These are phyloP conservation scores for Lasiodiplodia citricola DNA, from an alignment of 2,329 filamentous ascomycete genomes.

Conservation along the genomic window DNA sequence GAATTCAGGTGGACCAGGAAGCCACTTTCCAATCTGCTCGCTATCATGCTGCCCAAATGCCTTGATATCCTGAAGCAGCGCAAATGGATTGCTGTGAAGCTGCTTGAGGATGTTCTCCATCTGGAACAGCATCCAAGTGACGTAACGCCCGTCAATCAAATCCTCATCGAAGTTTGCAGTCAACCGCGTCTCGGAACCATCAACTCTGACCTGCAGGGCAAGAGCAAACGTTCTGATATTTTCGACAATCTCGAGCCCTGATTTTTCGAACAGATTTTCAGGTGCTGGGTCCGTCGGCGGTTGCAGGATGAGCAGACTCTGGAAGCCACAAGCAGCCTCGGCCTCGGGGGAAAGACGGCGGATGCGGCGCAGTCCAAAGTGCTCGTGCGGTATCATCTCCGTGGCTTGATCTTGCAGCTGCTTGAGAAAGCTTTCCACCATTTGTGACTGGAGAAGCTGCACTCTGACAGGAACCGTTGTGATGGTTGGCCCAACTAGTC, in stretches of 20 bases:
- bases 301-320: slow-evolving; percentile 59
- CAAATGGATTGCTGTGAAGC: background rate
- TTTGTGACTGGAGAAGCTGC: slow-evolving; percentile 34
- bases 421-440: slow-evolving; percentile 35
- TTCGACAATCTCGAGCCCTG: background rate
- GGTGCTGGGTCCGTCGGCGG: slow-evolving; percentile 4
- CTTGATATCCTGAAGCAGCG: slow-evolving; percentile 34
- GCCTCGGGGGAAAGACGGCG: slow-evolving; percentile 49
- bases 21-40: background rate
- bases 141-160: background rate
- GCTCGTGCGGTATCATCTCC: slow-evolving; percentile 31
- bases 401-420: background rate
- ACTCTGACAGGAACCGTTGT: slow-evolving; percentile 47
- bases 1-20: slow-evolving; percentile 50
- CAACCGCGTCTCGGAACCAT: background rate
- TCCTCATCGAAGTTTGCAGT: background rate
- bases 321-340: slow-evolving; percentile 56
- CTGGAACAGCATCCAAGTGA: background rate
- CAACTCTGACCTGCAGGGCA: background rate
- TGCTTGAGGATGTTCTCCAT: slow-evolving; percentile 18
- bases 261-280: too few relatives aligned
- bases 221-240: background rate
- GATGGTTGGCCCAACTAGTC: slow-evolving; percentile 45
- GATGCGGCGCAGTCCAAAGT: slow-evolving; percentile 28
- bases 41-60: slow-evolving; percentile 32